A percentile compares a stretch with the other conserved stretches of the same genome.
Evolutionary conservation across 2,329 filamentous ascomycete genomes (phyloP).

Genomic region (Helicocarpus griseus): DNA sequence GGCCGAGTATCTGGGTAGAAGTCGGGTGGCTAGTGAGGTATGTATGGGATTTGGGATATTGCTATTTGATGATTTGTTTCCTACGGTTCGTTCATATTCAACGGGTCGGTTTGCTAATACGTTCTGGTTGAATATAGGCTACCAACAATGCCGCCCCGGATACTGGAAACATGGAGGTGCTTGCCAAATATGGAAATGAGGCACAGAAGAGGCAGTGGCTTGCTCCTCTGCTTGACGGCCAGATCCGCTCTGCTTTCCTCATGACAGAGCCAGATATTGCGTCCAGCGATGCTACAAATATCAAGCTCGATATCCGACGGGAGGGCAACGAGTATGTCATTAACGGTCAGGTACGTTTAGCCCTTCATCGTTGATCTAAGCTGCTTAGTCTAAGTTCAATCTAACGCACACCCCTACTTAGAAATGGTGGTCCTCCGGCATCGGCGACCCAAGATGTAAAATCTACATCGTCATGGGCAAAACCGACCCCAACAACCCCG

Average conservation of each 20-base stretch:
- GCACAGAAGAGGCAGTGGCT: conserved; percentile 80
- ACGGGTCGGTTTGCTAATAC: background rate
- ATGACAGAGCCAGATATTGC: conserved; percentile 91
- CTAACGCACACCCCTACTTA: conserved; percentile 26
- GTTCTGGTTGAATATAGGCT: conserved; percentile 38
- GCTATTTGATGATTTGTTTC: background rate
- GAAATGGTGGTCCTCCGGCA: conserved; percentile 99
- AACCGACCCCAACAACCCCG: conserved; percentile 62
- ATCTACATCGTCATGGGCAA: conserved; percentile 98
- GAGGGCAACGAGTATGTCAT: conserved; percentile 86
- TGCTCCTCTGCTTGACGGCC: conserved; percentile 66
- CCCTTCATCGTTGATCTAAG: background rate
- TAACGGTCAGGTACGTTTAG: conserved; percentile 63
- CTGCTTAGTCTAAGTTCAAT: background rate
- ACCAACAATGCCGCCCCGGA: conserved; percentile 86
- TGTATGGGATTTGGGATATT: too few relatives aligned
- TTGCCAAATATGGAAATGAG: conserved; percentile 83
- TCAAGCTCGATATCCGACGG: conserved; percentile 68
- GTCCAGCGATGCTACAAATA: conserved; percentile 87
- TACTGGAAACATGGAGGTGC: conserved; percentile 91
- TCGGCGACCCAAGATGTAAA: conserved; percentile 83
- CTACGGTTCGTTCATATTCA: background rate
- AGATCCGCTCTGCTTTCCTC: conserved; percentile 81
- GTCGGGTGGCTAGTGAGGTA: conserved; percentile 64
- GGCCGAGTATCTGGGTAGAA: conserved; percentile 91